Conservation (phyloP, 176 grass and related monocot genomes). For the Elaeis guineensis region DNA sequence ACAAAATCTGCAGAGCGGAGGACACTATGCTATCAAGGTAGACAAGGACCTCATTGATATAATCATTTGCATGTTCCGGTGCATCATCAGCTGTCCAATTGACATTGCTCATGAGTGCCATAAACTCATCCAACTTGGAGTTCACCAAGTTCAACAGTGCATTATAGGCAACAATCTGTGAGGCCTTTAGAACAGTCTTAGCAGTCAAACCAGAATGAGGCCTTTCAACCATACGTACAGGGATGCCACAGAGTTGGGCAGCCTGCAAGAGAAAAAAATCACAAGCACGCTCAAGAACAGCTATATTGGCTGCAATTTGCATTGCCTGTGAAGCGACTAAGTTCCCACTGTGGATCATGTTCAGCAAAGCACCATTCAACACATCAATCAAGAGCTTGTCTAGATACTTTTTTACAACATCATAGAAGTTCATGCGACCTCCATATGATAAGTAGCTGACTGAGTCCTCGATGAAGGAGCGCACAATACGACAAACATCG, state of each 20-base stretch:
- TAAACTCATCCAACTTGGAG: slow-evolving; percentile 76
- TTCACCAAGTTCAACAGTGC: slow-evolving; percentile 62
- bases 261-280: slow-evolving; percentile 77
- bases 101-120: slow-evolving; percentile 49
- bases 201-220: slow-evolving; percentile 67
- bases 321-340: slow-evolving; percentile 52
- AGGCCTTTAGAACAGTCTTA: slow-evolving; percentile 68
- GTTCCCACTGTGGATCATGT: slow-evolving; percentile 47
- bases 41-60: slow-evolving; percentile 78
- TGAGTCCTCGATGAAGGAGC: slow-evolving; percentile 71
- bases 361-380: slow-evolving; percentile 61
- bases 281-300: slow-evolving; percentile 62
- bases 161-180: slow-evolving; percentile 82
- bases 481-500: slow-evolving; percentile 47
- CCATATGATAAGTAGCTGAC: slow-evolving; percentile 67
- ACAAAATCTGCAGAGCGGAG: slow-evolving; percentile 60
- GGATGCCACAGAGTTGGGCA: slow-evolving; percentile 49
- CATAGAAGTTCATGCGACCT: slow-evolving; percentile 43
- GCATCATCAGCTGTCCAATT: slow-evolving; percentile 79
- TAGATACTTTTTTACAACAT: slow-evolving; percentile 67
- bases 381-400: slow-evolving; percentile 86
- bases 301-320: slow-evolving; percentile 80
- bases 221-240: slow-evolving; percentile 58
- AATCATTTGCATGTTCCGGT: slow-evolving; percentile 71
- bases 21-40: slow-evolving; percentile 61